These are phyloP conservation scores for Peronospora tabacina DNA, from an alignment of 352 stramenopile species.

Conservation along the genomic window DNA sequence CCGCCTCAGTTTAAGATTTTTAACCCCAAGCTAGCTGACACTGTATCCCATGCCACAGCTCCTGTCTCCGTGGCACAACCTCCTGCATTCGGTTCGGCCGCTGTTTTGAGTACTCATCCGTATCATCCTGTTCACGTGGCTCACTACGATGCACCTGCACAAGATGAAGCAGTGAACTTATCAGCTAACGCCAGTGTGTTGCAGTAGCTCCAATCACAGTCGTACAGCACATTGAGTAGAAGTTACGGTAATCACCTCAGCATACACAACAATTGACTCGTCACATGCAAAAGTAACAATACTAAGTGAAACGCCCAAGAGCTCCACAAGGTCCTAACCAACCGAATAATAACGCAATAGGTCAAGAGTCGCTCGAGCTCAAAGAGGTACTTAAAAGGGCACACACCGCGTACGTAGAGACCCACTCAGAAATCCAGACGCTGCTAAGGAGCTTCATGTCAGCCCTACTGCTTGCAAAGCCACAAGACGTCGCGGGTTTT, in stretches of 20 bases:
- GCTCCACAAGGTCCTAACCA: not conserved
- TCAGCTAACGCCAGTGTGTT: conserved; percentile 61
- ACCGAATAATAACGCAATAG: conserved; percentile 19
- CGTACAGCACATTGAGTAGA: conserved; percentile 6
- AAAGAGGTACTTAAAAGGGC: conserved; percentile 84
- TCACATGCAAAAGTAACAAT: conserved; percentile 6
- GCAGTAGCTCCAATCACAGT: conserved; percentile 31
- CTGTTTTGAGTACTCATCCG: conserved; percentile 7
- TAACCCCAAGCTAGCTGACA: conserved; percentile 54
- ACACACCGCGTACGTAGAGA: conserved; percentile 71
- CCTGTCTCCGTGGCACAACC: conserved; percentile 8
- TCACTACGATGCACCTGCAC: conserved; percentile 28
- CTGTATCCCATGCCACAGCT: conserved; percentile 12
- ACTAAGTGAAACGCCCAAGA: not conserved
- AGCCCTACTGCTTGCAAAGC: conserved; percentile 82
- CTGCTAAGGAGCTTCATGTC: conserved; percentile 85
- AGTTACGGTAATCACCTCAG: not conserved
- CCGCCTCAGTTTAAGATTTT: conserved; percentile 86
- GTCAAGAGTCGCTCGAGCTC: conserved; percentile 46
- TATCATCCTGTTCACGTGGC: conserved; percentile 12
- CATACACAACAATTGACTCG: conserved; percentile 6
- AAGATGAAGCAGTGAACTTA: conserved; percentile 69
- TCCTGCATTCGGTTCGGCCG: conserved; percentile 25
- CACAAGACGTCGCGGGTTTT: conserved; percentile 71
- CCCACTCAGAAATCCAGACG: conserved; percentile 86